phyloP scores from a whole-genome alignment of 2,329 filamentous ascomycete genomes.

The Penicillium freii region DNA sequence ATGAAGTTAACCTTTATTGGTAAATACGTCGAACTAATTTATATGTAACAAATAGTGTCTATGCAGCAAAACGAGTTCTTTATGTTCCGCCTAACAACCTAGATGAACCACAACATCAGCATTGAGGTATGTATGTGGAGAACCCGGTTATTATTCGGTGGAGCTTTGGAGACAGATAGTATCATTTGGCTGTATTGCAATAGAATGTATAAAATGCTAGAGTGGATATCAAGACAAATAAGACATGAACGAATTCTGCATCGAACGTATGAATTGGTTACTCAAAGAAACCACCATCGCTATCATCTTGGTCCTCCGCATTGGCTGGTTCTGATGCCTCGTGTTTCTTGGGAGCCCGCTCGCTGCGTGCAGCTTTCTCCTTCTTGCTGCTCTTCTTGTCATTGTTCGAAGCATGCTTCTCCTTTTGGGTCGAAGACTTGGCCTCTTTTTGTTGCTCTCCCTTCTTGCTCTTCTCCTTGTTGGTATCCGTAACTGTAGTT shows the following conservation, averaged over 20 bases:
- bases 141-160: not conserved
- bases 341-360: not conserved
- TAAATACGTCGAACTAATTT: too few relatives aligned
- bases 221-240: constrained; percentile 13
- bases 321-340: constrained; percentile 12
- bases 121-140: not conserved
- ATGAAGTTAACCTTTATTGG: too few relatives aligned
- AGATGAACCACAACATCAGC: not conserved
- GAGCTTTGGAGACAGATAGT: not conserved
- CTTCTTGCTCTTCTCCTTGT: constrained; percentile 15
- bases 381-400: constrained; percentile 14
- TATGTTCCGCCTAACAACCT: not conserved
- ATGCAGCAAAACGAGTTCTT: not conserved
- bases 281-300: constrained; percentile 46
- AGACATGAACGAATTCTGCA: constrained; percentile 1
- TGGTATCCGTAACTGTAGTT: not conserved
- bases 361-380: constrained; percentile 3
- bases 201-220: constrained; percentile 2
- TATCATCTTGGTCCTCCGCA: constrained; percentile 25
- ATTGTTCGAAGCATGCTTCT: not conserved
- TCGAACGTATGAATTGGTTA: constrained; percentile 3
- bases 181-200: not conserved
- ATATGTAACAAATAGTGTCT: not conserved
- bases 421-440: not conserved
- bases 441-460: constrained; percentile 8